Base-by-base conservation (phyloP, 139 green algal species). In the Bryopsis sp. region DNA sequence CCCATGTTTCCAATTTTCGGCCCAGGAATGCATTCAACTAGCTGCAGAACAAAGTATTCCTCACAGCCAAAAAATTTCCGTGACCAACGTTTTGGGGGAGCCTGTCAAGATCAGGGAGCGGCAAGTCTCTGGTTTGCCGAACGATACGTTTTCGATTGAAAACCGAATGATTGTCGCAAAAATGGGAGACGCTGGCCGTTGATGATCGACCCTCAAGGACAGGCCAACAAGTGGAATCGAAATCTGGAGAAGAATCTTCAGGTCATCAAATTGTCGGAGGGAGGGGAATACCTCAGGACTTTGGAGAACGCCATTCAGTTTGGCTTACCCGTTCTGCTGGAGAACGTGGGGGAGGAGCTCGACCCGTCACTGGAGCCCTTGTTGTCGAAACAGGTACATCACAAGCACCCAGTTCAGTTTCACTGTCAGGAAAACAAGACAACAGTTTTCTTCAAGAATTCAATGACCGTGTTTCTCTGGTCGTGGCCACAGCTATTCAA, bases 221-320 rank as follows among this genome's bases (percentile, higher is more conserved):
- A 93, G 50, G 86, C 81, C 63, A 90, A 90, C 78, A 86, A 87
- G 75, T 93, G 86, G 85, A 81, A 87, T 47, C 84, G 88, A 70
- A 89, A 86, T 75, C 90, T 92, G 88, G 86, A 96, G 74, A 75
- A 39, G 33, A 58, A 69, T 15, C 78, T 94, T 37, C 82, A 83
- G 48, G 82, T 93, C 43, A 60, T 94, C n/a, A 87, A 82, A 72
- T 70, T 90, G 29, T 66, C 81, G 64, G 87, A 84, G 75, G n/a
- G 68, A 3, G 80, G 84, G 19, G 88, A 92, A 79, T 83, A 90
- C 74, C 76, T 87, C 39, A 72, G 88, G 1, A 72, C 84, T 70
- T 76, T 94, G 63, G 88, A 94, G 80, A 88, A 86, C 64, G 84
- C 86, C 54, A 86, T 94, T 64, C 79, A 87, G 72, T 90, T 90